A percentile compares a stretch with the other conserved stretches of the same genome.
Conservation (phyloP, 1,284 basidiomycete genomes). For the Microbotryum silenes-acaulis region DNA sequence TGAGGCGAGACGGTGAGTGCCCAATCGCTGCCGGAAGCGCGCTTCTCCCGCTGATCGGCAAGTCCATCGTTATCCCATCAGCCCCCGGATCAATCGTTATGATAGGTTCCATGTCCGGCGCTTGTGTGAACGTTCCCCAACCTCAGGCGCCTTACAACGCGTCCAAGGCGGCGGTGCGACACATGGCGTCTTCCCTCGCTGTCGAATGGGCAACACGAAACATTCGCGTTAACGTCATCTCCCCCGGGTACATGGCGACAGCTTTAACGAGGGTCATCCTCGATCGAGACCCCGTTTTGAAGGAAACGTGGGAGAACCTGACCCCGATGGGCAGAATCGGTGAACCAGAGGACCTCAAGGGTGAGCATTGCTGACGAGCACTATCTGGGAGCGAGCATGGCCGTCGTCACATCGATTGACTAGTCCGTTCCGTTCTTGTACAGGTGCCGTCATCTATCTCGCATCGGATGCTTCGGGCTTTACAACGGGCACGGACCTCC, state of each 20-base stretch:
- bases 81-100: constrained; percentile 71
- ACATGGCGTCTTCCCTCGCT: constrained; percentile 75
- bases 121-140: constrained; percentile 58
- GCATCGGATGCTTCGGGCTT: constrained; percentile 76
- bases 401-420: constrained; percentile 10
- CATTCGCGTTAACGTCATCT: constrained; percentile 68
- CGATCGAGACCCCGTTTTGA: constrained; percentile 29
- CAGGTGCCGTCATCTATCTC: constrained; percentile 74
- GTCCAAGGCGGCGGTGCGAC: constrained; percentile 67
- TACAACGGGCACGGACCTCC: constrained; percentile 74
- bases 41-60: background rate
- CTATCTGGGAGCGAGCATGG: background rate
- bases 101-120: constrained; percentile 77
- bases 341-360: constrained; percentile 49
- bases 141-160: constrained; percentile 92
- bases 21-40: background rate
- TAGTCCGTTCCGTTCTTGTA: background rate
- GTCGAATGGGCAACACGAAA: constrained; percentile 83
- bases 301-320: constrained; percentile 80
- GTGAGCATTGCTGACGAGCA: constrained; percentile 43
- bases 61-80: background rate
- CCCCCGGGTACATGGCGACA: constrained; percentile 40
- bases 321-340: constrained; percentile 65
- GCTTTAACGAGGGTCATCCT: constrained; percentile 31
- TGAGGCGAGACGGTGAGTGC: constrained; percentile 41